These are phyloP conservation scores for Knoxdaviesia capensis DNA, from an alignment of 2,329 filamentous ascomycete genomes.

Conservation along the genomic window DNA sequence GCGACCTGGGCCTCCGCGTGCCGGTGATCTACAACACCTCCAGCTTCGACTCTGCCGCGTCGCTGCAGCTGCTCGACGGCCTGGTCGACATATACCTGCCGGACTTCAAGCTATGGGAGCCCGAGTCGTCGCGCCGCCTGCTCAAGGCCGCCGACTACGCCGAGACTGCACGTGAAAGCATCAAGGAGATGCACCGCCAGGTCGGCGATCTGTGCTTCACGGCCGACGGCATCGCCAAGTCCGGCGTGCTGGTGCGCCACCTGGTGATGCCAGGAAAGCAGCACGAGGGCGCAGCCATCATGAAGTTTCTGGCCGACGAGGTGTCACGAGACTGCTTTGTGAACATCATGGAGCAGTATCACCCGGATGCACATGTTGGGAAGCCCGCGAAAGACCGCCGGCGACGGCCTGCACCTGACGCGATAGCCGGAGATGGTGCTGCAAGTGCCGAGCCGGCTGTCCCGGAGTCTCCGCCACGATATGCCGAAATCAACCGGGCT, in stretches of 20 bases:
- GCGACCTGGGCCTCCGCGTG: constrained; percentile 45
- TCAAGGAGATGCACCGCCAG: constrained; percentile 62
- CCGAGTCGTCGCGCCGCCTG: constrained; percentile 43
- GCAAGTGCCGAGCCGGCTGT: too few species aligned
- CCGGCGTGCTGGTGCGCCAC: constrained; percentile 55
- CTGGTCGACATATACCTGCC: constrained; percentile 75
- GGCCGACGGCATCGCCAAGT: constrained; percentile 60
- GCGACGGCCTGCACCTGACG: constrained; percentile 12
- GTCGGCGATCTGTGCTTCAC: constrained; percentile 74
- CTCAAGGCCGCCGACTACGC: constrained; percentile 66
- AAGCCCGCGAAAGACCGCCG: constrained; percentile 30
- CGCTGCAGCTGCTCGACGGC: constrained; percentile 53
- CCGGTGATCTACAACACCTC: constrained; percentile 77
- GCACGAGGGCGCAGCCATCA: constrained; percentile 52
- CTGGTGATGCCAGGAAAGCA: constrained; percentile 71
- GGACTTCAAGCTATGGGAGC: constrained; percentile 69
- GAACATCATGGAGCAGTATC: constrained; percentile 81
- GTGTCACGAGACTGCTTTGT: constrained; percentile 60
- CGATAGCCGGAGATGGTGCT: constrained; percentile 15
- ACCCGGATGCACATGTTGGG: constrained; percentile 62
- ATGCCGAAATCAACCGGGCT: constrained; percentile 60
- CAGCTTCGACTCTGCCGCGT: constrained; percentile 57
- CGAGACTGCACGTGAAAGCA: constrained; percentile 50
- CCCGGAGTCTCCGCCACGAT: constrained; percentile 23
- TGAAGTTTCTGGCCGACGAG: constrained; percentile 54